Evolutionary conservation across 306 rosid genomes (phyloP).

Genomic region (Castanospermum australe): DNA sequence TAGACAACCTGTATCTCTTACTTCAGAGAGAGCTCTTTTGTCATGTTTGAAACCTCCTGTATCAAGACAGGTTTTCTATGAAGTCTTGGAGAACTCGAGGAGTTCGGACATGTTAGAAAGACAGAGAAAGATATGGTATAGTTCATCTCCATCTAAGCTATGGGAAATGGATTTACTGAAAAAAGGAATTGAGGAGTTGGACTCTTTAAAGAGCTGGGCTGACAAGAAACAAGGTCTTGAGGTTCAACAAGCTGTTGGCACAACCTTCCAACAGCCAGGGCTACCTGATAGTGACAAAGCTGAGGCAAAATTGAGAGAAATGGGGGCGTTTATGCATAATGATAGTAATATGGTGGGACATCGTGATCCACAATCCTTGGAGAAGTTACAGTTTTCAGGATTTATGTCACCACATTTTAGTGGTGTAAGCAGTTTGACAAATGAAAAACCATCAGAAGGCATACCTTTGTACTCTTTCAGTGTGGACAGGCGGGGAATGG

Average conservation of each 20-base stretch:
- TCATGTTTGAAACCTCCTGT: conserved; percentile 86
- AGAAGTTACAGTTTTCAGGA: conserved; percentile 88
- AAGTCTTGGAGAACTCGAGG: conserved; percentile 84
- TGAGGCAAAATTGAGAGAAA: conserved; percentile 72
- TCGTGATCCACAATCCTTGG: conserved; percentile 62
- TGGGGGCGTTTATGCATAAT: conserved; percentile 58
- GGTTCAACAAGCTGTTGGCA: conserved; percentile 47
- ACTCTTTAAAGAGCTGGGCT: conserved; percentile 61
- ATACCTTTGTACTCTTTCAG: conserved; percentile 95
- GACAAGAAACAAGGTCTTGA: conserved; percentile 60
- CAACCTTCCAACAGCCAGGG: conserved; percentile 56
- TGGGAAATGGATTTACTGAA: conserved; percentile 91
- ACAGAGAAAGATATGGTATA: conserved; percentile 98
- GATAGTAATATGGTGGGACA: conserved; percentile 56
- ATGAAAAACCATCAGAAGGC: conserved; percentile 86
- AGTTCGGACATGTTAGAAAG: conserved; percentile 97
- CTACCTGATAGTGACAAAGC: conserved; percentile 62
- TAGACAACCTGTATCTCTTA: conserved; percentile 87
- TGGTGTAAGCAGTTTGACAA: conserved; percentile 68
- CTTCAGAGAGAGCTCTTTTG: conserved; percentile 79
- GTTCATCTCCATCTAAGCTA: conserved; percentile 74
- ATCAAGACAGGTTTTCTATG: conserved; percentile 69
- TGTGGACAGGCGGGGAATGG: conserved; percentile 71
- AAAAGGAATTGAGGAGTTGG: conserved; percentile 67
- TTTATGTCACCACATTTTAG: conserved; percentile 83